Evolutionary conservation across 108 stramenopile species (phyloP).

Genomic region (Pseudonitzschia pungens): DNA sequence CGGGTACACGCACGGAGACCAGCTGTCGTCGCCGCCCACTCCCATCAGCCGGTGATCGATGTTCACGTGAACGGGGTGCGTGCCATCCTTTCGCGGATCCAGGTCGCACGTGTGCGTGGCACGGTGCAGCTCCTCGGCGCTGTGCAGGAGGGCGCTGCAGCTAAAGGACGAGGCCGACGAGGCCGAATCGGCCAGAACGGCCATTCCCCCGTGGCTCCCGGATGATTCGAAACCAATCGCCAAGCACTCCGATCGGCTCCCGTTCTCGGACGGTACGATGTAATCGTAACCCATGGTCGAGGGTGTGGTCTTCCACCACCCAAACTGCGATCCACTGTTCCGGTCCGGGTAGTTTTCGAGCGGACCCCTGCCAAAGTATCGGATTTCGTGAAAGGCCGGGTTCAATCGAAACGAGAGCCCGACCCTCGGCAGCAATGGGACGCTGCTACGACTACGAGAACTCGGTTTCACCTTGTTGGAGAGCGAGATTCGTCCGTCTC

Average conservation of each 20-base stretch:
- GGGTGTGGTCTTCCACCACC: constrained; percentile 40
- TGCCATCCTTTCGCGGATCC: constrained; percentile 32
- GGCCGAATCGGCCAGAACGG: constrained; percentile 16
- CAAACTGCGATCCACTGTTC: constrained; percentile 40
- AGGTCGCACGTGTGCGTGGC: constrained; percentile 54
- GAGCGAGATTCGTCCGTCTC: constrained; percentile 31
- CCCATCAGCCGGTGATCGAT: constrained; percentile 61
- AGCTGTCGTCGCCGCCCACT: constrained; percentile 56
- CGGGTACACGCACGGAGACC: constrained; percentile 55
- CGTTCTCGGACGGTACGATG: constrained; percentile 58
- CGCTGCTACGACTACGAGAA: constrained; percentile 17
- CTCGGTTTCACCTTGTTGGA: constrained; percentile 22
- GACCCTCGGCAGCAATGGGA: constrained; percentile 63
- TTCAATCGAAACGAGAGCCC: constrained; percentile 55
- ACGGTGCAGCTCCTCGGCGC: constrained; percentile 35
- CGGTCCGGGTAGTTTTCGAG: constrained; percentile 78
- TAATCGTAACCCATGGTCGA: constrained; percentile 45
- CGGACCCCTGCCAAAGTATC: constrained; percentile 66
- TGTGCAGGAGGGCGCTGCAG: constrained; percentile 47
- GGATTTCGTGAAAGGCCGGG: constrained; percentile 33
- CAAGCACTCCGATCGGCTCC: constrained; percentile 51
- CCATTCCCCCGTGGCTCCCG: constrained; percentile 22
- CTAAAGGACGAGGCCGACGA: constrained; percentile 15
- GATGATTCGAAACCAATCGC: constrained; percentile 37
- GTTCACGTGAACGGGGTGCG: constrained; percentile 39